Percentiles rank a stretch among this genome's conserved stretches.
phyloP scores from a whole-genome alignment of 768 basidiomycete species.

The Leccinum subgranulosum region DNA sequence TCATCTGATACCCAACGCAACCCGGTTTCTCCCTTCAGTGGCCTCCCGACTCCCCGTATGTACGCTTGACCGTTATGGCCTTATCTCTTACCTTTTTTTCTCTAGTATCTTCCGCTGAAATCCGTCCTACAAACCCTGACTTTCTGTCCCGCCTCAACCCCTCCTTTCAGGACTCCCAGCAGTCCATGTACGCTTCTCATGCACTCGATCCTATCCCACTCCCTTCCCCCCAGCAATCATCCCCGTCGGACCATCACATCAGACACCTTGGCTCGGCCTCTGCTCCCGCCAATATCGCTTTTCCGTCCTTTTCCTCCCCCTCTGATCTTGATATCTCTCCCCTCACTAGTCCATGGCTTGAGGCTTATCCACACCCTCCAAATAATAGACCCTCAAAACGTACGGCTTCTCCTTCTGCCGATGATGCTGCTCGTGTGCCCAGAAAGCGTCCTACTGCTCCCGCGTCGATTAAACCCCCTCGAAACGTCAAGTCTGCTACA shows the following conservation, averaged over 20 bases:
- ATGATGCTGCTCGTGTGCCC: constrained; percentile 45
- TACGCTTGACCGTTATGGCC: constrained; percentile 11
- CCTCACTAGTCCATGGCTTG: constrained; percentile 79
- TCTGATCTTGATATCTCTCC: constrained; percentile 73
- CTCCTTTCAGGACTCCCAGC: constrained; percentile 35
- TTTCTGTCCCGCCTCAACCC: constrained; percentile 64
- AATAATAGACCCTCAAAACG: constrained; percentile 42
- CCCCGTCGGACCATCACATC: constrained; percentile 27
- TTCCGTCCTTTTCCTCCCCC: constrained; percentile 48
- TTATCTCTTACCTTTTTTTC: constrained; percentile 12
- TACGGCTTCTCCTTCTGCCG: constrained; percentile 53
- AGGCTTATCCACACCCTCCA: constrained; percentile 45
- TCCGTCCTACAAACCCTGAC: constrained; percentile 57
- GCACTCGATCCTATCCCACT: constrained; percentile 25
- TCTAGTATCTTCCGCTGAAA: constrained; percentile 61
- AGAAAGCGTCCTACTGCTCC: constrained; percentile 46
- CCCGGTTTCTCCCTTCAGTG: constrained; percentile 39
- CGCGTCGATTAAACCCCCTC: constrained; percentile 21
- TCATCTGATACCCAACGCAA: constrained; percentile 35
- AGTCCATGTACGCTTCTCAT: constrained; percentile 26
- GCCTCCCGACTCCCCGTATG: constrained; percentile 69
- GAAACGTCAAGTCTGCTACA: constrained; percentile 46
- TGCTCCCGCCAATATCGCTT: constrained; percentile 74
- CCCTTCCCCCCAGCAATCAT: constrained; percentile 29
- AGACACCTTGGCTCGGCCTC: constrained; percentile 48